Percentiles rank a stretch among this genome's conserved stretches.
These are phyloP conservation scores for Penicillium nordicum DNA, from an alignment of 2,329 filamentous ascomycete species.

Conservation along the genomic window DNA sequence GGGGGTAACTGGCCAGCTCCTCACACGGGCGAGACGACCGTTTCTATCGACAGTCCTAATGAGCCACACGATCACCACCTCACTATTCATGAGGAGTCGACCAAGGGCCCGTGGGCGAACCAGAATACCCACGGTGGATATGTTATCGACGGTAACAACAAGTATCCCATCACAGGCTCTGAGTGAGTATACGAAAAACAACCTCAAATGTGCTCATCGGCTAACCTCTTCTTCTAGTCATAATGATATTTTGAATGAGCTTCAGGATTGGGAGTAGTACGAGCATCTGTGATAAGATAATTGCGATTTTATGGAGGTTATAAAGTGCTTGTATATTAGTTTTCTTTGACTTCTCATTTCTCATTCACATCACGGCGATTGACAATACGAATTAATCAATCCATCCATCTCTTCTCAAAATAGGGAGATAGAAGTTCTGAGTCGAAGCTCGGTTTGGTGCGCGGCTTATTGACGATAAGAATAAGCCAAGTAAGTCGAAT, in stretches of 20 bases:
- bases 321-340: constrained; percentile 18
- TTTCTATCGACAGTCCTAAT: not conserved
- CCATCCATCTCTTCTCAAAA: not conserved
- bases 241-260: constrained; percentile 12
- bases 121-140: constrained; percentile 13
- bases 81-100: constrained; percentile 1
- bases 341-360: not conserved
- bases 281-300: not conserved
- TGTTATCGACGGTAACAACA: constrained; percentile 1
- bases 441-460: too few relatives aligned
- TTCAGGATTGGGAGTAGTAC: constrained; percentile 17
- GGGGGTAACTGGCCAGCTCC: constrained; percentile 8
- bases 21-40: not conserved
- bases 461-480: too few relatives aligned
- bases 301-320: not conserved
- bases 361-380: not conserved
- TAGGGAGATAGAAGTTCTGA: too few relatives aligned
- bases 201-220: not conserved
- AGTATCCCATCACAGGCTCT: not conserved
- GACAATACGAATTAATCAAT: not conserved
- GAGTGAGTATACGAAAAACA: constrained; percentile 8
- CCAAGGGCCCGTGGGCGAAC: constrained; percentile 10
- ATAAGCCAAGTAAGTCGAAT: too few relatives aligned
- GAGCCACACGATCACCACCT: not conserved
- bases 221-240: constrained; percentile 4